Percentiles rank a stretch among this genome's conserved stretches.
These are phyloP conservation scores for Eucalyptus microcorys DNA, from an alignment of 345 rosid species.

Conservation along the genomic window DNA sequence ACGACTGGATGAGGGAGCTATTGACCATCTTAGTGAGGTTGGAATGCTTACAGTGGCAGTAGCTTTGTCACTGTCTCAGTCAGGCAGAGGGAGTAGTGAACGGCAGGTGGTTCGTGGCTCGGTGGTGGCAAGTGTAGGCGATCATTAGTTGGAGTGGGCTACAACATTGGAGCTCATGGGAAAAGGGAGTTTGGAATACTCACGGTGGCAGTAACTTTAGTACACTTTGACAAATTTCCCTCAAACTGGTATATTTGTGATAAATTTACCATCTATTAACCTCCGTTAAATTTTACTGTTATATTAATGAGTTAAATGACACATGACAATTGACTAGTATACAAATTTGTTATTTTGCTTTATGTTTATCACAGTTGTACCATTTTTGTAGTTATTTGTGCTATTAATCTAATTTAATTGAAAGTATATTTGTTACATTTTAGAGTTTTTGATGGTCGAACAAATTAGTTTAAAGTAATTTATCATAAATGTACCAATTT, in stretches of 20 bases:
- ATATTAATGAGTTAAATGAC: neutral
- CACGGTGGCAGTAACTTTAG: fast-evolving
- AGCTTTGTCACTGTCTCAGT: neutral
- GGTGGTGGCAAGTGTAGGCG: neutral
- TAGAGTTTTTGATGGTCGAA: too few relatives aligned
- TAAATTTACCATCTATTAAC: too few relatives aligned
- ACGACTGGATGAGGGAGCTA: neutral
- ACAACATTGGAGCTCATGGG: neutral
- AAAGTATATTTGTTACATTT: too few relatives aligned
- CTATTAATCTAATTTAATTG: neutral
- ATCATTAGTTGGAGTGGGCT: neutral
- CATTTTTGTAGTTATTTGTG: too few relatives aligned
- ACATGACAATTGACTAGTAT: too few relatives aligned
- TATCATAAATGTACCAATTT: fast-evolving
- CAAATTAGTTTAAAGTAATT: too few relatives aligned
- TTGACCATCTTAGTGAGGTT: neutral
- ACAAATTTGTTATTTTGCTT: fast-evolving
- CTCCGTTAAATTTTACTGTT: too few relatives aligned
- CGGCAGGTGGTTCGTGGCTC: neutral
- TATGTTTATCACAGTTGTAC: fast-evolving
- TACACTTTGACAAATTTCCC: too few relatives aligned
- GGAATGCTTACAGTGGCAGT: neutral
- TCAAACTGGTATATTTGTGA: fast-evolving
- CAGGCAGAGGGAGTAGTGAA: neutral
- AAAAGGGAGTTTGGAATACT: neutral